Base-by-base conservation (phyloP, 371 early-diverging fungal species). In the Mucor mucedo region DNA sequence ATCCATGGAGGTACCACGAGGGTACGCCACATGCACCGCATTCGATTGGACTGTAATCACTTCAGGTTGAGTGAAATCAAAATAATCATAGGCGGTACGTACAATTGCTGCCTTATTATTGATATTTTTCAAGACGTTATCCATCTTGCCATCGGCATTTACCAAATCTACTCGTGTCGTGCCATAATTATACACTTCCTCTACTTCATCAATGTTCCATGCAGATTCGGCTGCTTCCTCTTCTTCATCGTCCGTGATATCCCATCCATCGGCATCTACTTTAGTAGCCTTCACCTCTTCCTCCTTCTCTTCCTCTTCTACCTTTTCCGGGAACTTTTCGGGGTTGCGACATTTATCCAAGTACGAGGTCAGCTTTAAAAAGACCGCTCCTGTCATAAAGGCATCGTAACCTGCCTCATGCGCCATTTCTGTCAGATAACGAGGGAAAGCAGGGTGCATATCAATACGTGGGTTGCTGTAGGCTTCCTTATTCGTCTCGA, bases 351-450 rank as follows among this genome's bases (percentile, higher is more conserved):
- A 13, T 14, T 61, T 48, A 39, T 70, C 69, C 6, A 81, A 29
- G 52, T 71, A 72, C 7, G 71, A 68, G 8, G 64, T 52, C 28
- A 81, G 52, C 21, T 70, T 75, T 44, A 81, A 58, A 33, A 77
- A 78, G 0, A 71, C 77, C 7, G 62, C 42, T 5, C 97, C 97
- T 6, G 97, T 95, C 60, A 89, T 80, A 56, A 88, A 95, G 0
- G 95, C 91, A 67, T 96, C 97, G 65, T 89, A 96, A 2, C 94
- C 97, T 16, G 97, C 97, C 70, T 96, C 95, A 69, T 96, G 97
- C 41, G 86, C 82, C 60, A 69, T 83, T 28, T 74, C 78, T 21
- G 68, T 66, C 3, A 78, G 28, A 52, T 83, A 83, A 2, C 76
- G 73, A 45, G 78, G 72, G 44, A 75, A 79, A 10, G 60, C 76